A percentile compares a stretch with the other conserved stretches of the same genome.
Evolutionary conservation across 805 yeast species (phyloP).

Genomic region (Saturnispora hagleri): DNA sequence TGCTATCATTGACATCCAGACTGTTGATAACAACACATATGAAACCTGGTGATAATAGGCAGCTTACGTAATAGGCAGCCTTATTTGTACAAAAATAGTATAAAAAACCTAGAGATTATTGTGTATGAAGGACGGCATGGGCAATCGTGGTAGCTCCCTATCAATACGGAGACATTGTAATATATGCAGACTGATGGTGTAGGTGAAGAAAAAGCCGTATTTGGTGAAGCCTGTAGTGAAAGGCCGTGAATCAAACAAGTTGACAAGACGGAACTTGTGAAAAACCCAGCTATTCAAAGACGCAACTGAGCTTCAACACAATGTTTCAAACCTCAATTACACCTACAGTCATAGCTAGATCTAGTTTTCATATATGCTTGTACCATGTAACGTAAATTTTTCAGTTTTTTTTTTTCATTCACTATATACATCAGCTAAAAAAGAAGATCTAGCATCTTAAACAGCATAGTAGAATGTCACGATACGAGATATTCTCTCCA

Average conservation of each 20-base stretch:
- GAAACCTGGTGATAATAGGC: background rate
- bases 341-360: background rate
- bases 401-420: background rate
- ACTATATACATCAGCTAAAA: background rate
- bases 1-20: background rate
- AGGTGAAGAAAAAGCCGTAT: too few relatives aligned
- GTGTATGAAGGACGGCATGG: background rate
- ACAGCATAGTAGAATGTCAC: slow-evolving; percentile 16
- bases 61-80: background rate
- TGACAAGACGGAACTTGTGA: too few relatives aligned
- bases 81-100: background rate
- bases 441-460: background rate
- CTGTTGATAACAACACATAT: background rate
- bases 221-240: too few relatives aligned
- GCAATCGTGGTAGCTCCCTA: background rate
- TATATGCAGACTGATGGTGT: too few relatives aligned
- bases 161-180: background rate
- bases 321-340: background rate
- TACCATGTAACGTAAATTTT: background rate
- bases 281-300: background rate
- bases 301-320: background rate
- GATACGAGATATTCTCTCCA: slow-evolving; percentile 83
- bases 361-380: background rate
- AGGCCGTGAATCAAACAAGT: too few relatives aligned
- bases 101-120: background rate